Base-by-base conservation (phyloP, 768 basidiomycete species). In the Pisolithus marmoratus region DNA sequence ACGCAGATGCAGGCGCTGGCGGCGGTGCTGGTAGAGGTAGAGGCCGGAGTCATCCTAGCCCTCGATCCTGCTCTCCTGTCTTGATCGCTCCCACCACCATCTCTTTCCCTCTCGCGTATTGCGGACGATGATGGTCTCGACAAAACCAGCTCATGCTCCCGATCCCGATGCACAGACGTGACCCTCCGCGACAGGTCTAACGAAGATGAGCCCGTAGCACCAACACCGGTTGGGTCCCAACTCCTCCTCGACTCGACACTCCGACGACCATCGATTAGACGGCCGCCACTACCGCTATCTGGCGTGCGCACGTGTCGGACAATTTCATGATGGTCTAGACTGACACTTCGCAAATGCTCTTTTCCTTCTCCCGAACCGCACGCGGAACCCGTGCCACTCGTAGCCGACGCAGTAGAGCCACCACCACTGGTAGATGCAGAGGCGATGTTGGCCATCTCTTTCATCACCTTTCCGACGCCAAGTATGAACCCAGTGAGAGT, bases 401-500 rank as follows among this genome's bases (percentile, higher is more conserved):
- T 51, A 26, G 68, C 34, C 42, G 54, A 60, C 17, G 62, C 65
- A 23, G 64, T 67, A 22, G 34, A 34, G 12, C 34, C 34, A 15
- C 34, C 34, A 34, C 34, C 34, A 14, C 34, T 14, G 4, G 19
- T 8, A 22, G 34, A 41, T 3, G 40, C n/a, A 41, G 40, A 8
- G 23, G 40, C 23, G 9, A 41, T 41, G 8, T 8, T 41, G 11
- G 46, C 46, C 5, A 75, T 65, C 48, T 90, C 89, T 53, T 81
- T 76, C 53, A 90, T 64, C 11, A 85, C 74, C 64, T 79, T 80
- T 29, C 90, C 88, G 6, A 86, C 74, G 29, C 85, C 84, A n/a
- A 91, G 70, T 57, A 92, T 66, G 53, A 92, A 80, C 38, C 81
- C 83, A 8, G 90, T 92, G 64, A 88, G 72, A 7, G 81, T 82